phyloP scores from a whole-genome alignment of 192 early-diverging fungal genomes.

The Coemansia sp. region DNA sequence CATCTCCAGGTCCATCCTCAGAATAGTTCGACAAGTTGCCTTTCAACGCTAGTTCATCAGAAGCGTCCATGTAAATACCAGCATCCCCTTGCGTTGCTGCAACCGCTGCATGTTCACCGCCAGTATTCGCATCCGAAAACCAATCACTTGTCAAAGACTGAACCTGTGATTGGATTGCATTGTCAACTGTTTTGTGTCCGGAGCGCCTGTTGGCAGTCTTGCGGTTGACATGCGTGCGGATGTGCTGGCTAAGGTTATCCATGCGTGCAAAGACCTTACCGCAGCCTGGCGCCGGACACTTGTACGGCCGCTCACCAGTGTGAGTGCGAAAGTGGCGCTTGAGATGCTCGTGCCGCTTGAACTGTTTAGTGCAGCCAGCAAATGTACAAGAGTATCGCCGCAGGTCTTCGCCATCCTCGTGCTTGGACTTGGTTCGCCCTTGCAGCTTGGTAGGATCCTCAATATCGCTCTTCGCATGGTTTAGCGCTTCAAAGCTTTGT shows the following conservation, averaged over 20 bases:
- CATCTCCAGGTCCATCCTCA: no score
- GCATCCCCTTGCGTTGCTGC: neutral
- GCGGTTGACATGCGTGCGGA: constrained; percentile 57
- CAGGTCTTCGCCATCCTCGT: constrained; percentile 18
- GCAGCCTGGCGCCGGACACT: constrained; percentile 64
- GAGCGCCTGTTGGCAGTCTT: constrained; percentile 28
- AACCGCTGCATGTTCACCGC: neutral
- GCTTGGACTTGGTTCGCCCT: neutral
- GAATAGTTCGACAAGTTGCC: no score
- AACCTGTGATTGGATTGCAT: neutral
- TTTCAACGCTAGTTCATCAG: no score
- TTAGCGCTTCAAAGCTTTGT: neutral
- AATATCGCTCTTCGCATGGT: neutral
- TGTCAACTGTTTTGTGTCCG: constrained; percentile 1
- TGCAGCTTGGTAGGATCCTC: neutral
- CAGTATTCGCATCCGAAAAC: neutral
- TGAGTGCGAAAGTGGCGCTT: constrained; percentile 74
- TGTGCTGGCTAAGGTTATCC: constrained; percentile 69
- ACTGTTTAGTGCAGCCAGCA: constrained; percentile 61
- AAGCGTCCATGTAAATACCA: neutral
- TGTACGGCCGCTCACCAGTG: constrained; percentile 75
- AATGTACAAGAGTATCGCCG: constrained; percentile 45
- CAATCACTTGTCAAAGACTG: neutral
- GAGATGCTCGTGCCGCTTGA: constrained; percentile 74
- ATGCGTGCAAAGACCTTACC: constrained; percentile 74